Evolutionary conservation across 2,329 filamentous ascomycete species (phyloP).

Genomic region (Xylariaceae sp.): DNA sequence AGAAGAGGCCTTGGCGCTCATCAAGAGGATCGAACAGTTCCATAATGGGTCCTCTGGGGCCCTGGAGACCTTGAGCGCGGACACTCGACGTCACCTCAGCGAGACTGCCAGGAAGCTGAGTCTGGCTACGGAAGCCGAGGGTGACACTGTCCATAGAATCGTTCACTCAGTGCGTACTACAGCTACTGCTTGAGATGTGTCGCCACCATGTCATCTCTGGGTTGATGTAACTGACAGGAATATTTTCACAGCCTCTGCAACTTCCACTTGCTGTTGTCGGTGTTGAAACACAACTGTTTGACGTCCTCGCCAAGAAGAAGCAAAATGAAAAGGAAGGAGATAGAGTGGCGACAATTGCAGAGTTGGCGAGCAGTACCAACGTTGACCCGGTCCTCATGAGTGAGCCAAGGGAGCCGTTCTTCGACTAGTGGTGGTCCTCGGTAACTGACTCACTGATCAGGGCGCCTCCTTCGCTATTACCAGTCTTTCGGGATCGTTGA

Average conservation of each 20-base stretch:
- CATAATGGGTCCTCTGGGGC: too few species aligned
- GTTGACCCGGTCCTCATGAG: slow-evolving; percentile 17
- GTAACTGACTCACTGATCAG: slow-evolving; percentile 5
- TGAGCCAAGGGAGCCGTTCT: slow-evolving; percentile 3
- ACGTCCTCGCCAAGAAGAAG: slow-evolving; percentile 6
- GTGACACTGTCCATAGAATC: slow-evolving; percentile 14
- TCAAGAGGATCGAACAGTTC: too few species aligned
- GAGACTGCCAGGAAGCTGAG: slow-evolving; percentile 14
- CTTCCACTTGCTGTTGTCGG: slow-evolving; percentile 13
- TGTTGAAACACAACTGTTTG: slow-evolving; percentile 13
- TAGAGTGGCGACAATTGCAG: slow-evolving; percentile 6
- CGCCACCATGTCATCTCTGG: too few species aligned
- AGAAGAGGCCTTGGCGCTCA: too few species aligned
- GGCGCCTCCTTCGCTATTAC: slow-evolving; percentile 21
- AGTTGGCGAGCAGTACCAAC: slow-evolving; percentile 10
- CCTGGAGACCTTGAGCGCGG: too few species aligned
- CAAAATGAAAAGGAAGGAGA: too few species aligned
- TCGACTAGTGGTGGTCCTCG: neutral
- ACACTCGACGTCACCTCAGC: slow-evolving; percentile 12
- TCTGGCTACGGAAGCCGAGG: slow-evolving; percentile 10
- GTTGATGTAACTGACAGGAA: too few species aligned
- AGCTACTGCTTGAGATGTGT: too few species aligned
- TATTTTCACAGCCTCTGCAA: slow-evolving; percentile 15
- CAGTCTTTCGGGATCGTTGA: slow-evolving; percentile 20
- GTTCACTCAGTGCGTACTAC: slow-evolving; percentile 7